Base-by-base conservation (phyloP, 1,139 yeast species). In the Scheffersomyces lignicola region DNA sequence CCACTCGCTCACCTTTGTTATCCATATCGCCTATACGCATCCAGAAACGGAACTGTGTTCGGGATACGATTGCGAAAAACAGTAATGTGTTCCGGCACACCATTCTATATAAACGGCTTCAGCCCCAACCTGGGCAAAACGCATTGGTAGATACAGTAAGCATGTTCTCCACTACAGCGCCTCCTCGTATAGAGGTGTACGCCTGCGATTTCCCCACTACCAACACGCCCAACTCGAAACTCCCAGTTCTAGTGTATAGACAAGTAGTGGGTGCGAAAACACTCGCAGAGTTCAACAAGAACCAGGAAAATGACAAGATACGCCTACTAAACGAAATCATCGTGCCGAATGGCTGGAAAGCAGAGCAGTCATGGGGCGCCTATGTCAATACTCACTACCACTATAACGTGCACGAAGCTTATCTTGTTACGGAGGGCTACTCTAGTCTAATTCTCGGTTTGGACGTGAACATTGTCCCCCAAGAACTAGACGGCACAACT, bases 331-430 rank as follows among this genome's bases (percentile, higher is more conserved):
- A 23, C 13, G 26, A 23, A 23, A 7, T 14, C 6, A 12, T 23
- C 6, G 11, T 23, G 10, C 5, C 5, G 6, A 23, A 23, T 23
- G 26, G 26, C 13, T 23, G 26, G 26, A 23, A 9, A 7, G 26
- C 26, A 5, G 26, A 23, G 26, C 26, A 23, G 13, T 11, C 26
- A 6, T 23, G 26, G 26, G 26, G 26, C 14, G 10, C 26, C 6
- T 23, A 6, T 9, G 5, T 9, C 13, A 23, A 23, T 9, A 23
- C 24, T n/a, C 41, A 37, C 17, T 39, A 37, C 30, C 42, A 37
- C 16, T 40, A 40, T 18, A 39, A 39, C 25, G 42, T 37, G 17
- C 42, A 39, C 24, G 41, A 39, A 28, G 33, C 29, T 2, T 39
- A 39, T 20, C 38, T 33, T 5, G 36, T 39, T 3, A 34, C 35